Evolutionary conservation across 495 filamentous ascomycete species (phyloP).

Genomic region (Penicillium paradoxum): DNA sequence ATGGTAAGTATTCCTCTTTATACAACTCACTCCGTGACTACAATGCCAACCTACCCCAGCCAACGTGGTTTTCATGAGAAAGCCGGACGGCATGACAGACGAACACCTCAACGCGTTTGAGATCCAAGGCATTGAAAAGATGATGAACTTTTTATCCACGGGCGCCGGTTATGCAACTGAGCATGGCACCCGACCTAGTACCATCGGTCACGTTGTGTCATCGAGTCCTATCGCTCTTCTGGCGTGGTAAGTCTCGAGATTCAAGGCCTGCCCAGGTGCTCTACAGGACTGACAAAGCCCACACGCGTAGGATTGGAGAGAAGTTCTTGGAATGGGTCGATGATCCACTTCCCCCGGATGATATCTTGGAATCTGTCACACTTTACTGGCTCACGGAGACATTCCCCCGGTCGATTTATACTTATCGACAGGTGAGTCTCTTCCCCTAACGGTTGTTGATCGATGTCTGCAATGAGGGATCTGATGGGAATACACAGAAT

Average conservation of each 20-base stretch:
- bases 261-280: background rate
- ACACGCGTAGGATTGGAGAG: constrained; percentile 53
- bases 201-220: constrained; percentile 55
- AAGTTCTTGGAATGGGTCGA: constrained; percentile 65
- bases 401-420: constrained; percentile 54
- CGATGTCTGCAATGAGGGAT: too few relatives aligned
- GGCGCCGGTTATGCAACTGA: constrained; percentile 52
- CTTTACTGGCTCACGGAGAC: constrained; percentile 65
- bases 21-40: background rate
- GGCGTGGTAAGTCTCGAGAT: constrained; percentile 60
- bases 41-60: constrained; percentile 17
- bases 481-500: constrained; percentile 9
- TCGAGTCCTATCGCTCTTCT: constrained; percentile 58
- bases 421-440: constrained; percentile 41
- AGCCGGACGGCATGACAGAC: constrained; percentile 56
- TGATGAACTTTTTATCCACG: constrained; percentile 25
- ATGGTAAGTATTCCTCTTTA: constrained; percentile 21
- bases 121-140: constrained; percentile 27
- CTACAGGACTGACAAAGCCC: background rate
- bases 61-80: constrained; percentile 38
- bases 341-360: constrained; percentile 43
- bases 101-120: constrained; percentile 38
- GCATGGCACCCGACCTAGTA: constrained; percentile 57
- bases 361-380: constrained; percentile 52
- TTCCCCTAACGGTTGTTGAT: background rate